These are phyloP conservation scores for Heritiera fomes DNA, from an alignment of 345 rosid species.

Conservation along the genomic window DNA sequence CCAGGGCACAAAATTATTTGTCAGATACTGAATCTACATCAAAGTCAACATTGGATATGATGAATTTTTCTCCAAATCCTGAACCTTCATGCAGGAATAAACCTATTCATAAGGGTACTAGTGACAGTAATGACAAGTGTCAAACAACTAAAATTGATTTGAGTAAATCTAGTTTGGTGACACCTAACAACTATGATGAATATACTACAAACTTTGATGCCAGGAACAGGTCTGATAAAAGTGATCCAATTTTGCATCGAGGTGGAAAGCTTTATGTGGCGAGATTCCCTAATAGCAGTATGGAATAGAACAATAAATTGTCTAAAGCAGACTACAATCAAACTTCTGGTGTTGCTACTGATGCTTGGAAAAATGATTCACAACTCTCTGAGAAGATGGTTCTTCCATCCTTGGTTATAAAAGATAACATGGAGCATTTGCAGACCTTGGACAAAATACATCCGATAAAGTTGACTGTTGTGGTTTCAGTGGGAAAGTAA, in stretches of 20 bases:
- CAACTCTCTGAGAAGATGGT: constrained; percentile 26
- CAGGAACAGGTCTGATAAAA: constrained; percentile 22
- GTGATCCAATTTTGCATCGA: constrained; percentile 29
- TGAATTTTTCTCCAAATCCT: constrained; percentile 29
- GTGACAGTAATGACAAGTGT: constrained; percentile 20
- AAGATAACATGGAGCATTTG: constrained; percentile 24
- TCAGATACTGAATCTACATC: constrained; percentile 32
- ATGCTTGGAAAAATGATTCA: constrained; percentile 27
- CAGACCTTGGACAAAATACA: constrained; percentile 18
- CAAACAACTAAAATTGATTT: constrained; percentile 22
- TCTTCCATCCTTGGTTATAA: constrained; percentile 29
- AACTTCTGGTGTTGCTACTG: constrained; percentile 29
- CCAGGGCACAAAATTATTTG: constrained; percentile 35
- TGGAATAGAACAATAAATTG: constrained; percentile 28
- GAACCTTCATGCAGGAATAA: constrained; percentile 24
- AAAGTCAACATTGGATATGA: constrained; percentile 23
- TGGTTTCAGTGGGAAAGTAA: constrained; percentile 25
- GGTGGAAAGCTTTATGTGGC: constrained; percentile 32
- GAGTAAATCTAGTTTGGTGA: constrained; percentile 15
- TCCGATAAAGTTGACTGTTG: constrained; percentile 20
- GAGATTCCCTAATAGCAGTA: constrained; percentile 24
- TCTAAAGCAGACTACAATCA: constrained; percentile 27
- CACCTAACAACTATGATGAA: constrained; percentile 25
- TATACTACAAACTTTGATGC: constrained; percentile 12
- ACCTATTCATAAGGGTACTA: constrained; percentile 30